Evolutionary conservation across 2,329 filamentous ascomycete species (phyloP).

Genomic region (Alternaria triticimaculans): DNA sequence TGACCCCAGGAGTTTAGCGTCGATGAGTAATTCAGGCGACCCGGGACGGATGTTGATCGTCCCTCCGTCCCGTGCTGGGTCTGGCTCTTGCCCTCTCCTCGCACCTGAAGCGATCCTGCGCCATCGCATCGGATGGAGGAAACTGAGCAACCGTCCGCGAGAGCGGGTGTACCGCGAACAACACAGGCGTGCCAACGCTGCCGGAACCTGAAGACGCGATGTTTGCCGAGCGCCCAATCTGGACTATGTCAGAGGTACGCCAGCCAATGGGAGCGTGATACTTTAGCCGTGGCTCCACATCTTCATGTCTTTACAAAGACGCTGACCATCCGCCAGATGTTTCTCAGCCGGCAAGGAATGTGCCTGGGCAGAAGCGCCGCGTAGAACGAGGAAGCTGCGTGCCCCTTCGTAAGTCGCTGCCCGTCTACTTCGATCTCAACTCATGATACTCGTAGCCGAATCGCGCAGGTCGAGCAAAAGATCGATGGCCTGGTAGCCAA

Average conservation of each 20-base stretch:
- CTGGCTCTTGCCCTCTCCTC: background rate
- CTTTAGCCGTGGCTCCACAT: background rate
- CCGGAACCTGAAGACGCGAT: conserved; percentile 43
- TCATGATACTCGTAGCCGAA: conserved; percentile 29
- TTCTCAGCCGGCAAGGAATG: conserved; percentile 35
- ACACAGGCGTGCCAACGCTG: conserved; percentile 45
- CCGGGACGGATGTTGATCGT: conserved; percentile 5
- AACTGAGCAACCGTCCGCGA: conserved; percentile 22
- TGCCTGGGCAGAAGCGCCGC: conserved; percentile 40
- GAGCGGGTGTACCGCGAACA: conserved; percentile 24
- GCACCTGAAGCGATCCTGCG: background rate
- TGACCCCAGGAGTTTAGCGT: background rate
- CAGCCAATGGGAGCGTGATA: background rate
- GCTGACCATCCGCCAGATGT: conserved; percentile 28
- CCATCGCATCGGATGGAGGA: conserved; percentile 32
- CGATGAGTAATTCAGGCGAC: conserved; percentile 1
- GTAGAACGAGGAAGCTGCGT: conserved; percentile 33
- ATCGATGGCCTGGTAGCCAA: conserved; percentile 45
- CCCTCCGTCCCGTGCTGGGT: conserved; percentile 13
- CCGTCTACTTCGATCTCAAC: background rate
- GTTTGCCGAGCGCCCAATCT: conserved; percentile 37
- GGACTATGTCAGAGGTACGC: conserved; percentile 41
- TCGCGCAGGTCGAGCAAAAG: conserved; percentile 46
- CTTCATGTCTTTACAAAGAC: background rate
- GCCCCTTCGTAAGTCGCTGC: conserved; percentile 41